These are phyloP conservation scores for Kalaharituber pfeilii DNA, from an alignment of 2,329 filamentous ascomycete genomes.

Conservation along the genomic window DNA sequence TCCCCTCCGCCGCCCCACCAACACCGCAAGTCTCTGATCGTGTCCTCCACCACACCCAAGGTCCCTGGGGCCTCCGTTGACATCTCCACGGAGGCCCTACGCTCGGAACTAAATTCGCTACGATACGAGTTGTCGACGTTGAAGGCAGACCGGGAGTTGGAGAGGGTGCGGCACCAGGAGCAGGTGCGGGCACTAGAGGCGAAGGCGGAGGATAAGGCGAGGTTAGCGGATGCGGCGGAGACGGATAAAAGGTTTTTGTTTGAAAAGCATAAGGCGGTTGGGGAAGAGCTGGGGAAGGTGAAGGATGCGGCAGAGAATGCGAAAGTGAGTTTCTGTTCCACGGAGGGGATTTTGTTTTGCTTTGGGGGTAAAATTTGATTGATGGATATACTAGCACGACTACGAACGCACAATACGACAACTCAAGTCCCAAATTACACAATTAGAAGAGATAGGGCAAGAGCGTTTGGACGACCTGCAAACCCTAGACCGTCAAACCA, in stretches of 20 bases:
- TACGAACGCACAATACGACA: constrained; percentile 33
- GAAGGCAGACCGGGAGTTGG: constrained; percentile 73
- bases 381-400: constrained; percentile 8
- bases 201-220: constrained; percentile 55
- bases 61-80: constrained; percentile 2
- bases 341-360: too few relatives aligned
- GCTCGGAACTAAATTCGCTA: constrained; percentile 73
- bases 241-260: constrained; percentile 18
- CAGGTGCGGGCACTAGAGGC: constrained; percentile 72
- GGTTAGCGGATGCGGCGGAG: constrained; percentile 27
- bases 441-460: constrained; percentile 35
- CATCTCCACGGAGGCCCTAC: constrained; percentile 49
- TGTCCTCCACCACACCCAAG: not conserved
- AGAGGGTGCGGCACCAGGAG: constrained; percentile 59
- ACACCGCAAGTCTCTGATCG: not conserved
- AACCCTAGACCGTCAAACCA: constrained; percentile 48
- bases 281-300: constrained; percentile 39
- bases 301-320: constrained; percentile 27
- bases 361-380: too few relatives aligned
- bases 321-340: constrained; percentile 15
- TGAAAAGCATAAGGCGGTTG: constrained; percentile 33
- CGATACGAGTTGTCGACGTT: constrained; percentile 74
- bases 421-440: constrained; percentile 36
- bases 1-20: not conserved
- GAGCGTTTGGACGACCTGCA: constrained; percentile 53